Evolutionary conservation across 2,329 filamentous ascomycete genomes (phyloP).

Genomic region (Cyphellophora attinorum): DNA sequence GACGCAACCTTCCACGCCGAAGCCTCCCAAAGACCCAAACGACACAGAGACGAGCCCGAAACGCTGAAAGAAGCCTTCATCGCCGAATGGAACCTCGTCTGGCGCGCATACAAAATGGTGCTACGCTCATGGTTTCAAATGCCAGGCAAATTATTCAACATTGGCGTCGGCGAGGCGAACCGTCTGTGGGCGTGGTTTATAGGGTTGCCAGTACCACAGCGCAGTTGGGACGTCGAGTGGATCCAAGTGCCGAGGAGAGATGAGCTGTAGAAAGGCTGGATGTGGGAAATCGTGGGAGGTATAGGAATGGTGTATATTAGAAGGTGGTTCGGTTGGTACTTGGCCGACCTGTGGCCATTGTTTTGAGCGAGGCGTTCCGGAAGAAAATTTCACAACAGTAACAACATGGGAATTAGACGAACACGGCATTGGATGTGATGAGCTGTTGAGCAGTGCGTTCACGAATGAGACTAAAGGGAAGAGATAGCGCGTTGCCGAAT

Average conservation of each 20-base stretch:
- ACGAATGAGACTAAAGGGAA: no score
- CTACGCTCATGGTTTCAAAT: constrained; percentile 60
- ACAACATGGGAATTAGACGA: no score
- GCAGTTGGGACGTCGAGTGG: constrained; percentile 44
- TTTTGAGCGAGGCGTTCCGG: no score
- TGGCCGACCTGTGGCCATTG: no score
- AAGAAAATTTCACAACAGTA: no score
- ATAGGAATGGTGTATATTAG: no score
- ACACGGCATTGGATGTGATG: no score
- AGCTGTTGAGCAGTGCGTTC: no score
- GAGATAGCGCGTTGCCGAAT: no score
- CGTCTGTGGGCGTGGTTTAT: constrained; percentile 54
- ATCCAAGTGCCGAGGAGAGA: constrained; percentile 28
- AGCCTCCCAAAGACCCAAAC: constrained; percentile 12
- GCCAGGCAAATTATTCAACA: constrained; percentile 56
- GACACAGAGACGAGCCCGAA: constrained; percentile 19
- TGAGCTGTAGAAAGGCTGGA: constrained; percentile 30
- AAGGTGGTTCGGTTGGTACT: no score
- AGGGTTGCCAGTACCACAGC: constrained; percentile 48
- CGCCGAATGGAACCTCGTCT: constrained; percentile 56
- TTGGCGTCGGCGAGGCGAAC: constrained; percentile 43
- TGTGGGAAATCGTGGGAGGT: no score
- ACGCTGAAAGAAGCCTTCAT: constrained; percentile 49
- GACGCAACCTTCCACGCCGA: neutral
- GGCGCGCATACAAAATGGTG: constrained; percentile 55